phyloP scores from a whole-genome alignment of 2,329 filamentous ascomycete species.

The Cadophora malorum region DNA sequence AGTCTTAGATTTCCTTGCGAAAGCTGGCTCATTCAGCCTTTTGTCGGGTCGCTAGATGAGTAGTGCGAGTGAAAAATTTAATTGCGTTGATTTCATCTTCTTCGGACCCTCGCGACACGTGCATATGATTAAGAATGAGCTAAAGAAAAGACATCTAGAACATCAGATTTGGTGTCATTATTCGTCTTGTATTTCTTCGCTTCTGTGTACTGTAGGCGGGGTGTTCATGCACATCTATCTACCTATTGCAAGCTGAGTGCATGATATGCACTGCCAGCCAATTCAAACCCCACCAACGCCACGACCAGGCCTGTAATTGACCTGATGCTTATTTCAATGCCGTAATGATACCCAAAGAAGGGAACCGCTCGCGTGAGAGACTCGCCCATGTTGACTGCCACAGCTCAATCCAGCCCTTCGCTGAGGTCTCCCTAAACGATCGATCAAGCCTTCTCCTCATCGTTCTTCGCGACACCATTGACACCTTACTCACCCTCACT shows the following conservation, averaged over 20 bases:
- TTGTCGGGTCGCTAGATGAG: neutral
- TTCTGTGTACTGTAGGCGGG: neutral
- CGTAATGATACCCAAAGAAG: neutral
- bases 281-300: neutral
- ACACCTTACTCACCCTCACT: neutral
- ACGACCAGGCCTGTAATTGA: neutral
- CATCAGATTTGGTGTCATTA: neutral
- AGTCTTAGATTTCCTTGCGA: slow-evolving; percentile 2
- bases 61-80: neutral
- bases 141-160: neutral
- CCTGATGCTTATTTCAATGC: neutral
- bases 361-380: neutral
- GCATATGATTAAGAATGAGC: neutral
- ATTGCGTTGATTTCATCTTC: neutral
- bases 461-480: too few relatives aligned
- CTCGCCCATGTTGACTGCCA: neutral
- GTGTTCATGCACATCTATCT: neutral
- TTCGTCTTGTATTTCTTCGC: slow-evolving; percentile 1
- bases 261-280: neutral
- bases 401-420: neutral
- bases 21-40: neutral
- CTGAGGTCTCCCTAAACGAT: neutral
- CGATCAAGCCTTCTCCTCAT: too few relatives aligned
- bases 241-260: neutral
- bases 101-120: neutral